Percentiles rank a stretch among this genome's conserved stretches.
These are phyloP conservation scores for Phyllosticta ampelicida DNA, from an alignment of 2,329 filamentous ascomycete species.

Conservation along the genomic window DNA sequence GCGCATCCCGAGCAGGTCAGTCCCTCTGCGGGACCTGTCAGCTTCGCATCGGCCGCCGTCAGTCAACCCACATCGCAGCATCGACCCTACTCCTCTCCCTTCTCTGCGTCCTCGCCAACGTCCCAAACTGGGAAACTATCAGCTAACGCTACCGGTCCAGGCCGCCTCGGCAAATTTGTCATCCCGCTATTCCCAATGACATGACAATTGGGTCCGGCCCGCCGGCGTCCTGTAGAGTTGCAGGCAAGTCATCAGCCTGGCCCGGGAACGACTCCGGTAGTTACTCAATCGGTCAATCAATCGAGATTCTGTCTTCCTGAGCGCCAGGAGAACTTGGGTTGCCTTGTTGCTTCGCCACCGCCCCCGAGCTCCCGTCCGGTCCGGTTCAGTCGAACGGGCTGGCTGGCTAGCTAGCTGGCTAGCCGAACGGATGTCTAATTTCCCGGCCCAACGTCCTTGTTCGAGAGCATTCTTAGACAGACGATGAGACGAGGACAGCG, in stretches of 20 bases:
- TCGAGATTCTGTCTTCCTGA: too few relatives aligned
- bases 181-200: background rate
- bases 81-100: background rate
- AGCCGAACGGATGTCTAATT: too few relatives aligned
- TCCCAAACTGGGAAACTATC: background rate
- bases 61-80: background rate
- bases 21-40: background rate
- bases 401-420: too few relatives aligned
- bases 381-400: too few relatives aligned
- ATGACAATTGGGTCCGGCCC: background rate
- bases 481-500: too few relatives aligned
- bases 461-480: too few relatives aligned
- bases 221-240: background rate
- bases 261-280: background rate
- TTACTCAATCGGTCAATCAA: too few relatives aligned
- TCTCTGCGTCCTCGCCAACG: background rate
- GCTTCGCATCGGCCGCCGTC: background rate
- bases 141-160: background rate
- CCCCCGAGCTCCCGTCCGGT: too few relatives aligned
- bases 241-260: background rate
- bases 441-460: too few relatives aligned
- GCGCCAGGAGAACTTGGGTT: too few relatives aligned
- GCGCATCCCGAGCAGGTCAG: background rate
- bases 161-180: background rate
- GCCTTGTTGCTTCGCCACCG: too few relatives aligned